These are phyloP conservation scores for Neofusicoccum kwambonambiense DNA, from an alignment of 2,329 filamentous ascomycete genomes.

Conservation along the genomic window DNA sequence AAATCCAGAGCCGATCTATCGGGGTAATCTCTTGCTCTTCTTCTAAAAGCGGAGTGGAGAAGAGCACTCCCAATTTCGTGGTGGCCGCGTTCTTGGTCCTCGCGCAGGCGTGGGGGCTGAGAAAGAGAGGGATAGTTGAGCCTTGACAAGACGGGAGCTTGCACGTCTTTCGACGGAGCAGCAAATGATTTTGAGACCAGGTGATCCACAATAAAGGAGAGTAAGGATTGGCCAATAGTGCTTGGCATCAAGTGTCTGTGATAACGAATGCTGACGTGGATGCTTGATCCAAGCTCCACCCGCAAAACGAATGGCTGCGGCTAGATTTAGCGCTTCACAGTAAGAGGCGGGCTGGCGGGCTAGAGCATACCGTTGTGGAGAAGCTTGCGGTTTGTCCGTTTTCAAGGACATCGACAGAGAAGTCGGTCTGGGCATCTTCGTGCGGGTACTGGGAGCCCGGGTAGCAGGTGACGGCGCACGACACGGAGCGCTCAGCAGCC, in stretches of 20 bases:
- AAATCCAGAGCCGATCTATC: slow-evolving; percentile 15
- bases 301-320: slow-evolving; percentile 14
- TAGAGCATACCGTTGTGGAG: slow-evolving; percentile 1
- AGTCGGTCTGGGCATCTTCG: slow-evolving; percentile 6
- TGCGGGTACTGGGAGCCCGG: not conserved
- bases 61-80: not conserved
- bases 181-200: not conserved
- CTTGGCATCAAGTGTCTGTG: slow-evolving; percentile 2
- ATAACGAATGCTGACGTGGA: slow-evolving; percentile 6
- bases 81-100: not conserved
- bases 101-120: slow-evolving; percentile 4
- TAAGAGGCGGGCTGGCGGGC: too few relatives aligned
- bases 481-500: too few relatives aligned
- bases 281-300: slow-evolving; percentile 6
- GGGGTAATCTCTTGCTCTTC: slow-evolving; percentile 6
- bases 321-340: not conserved
- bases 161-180: not conserved
- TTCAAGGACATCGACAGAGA: slow-evolving; percentile 13
- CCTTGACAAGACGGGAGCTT: not conserved
- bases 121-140: slow-evolving; percentile 15
- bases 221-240: slow-evolving; percentile 4
- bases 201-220: not conserved
- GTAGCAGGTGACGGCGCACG: slow-evolving; percentile 1
- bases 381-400: slow-evolving; percentile 8
- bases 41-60: slow-evolving; percentile 3